Evolutionary conservation across 768 basidiomycete genomes (phyloP).

Genomic region (Hygrophoropsis aurantiaca): DNA sequence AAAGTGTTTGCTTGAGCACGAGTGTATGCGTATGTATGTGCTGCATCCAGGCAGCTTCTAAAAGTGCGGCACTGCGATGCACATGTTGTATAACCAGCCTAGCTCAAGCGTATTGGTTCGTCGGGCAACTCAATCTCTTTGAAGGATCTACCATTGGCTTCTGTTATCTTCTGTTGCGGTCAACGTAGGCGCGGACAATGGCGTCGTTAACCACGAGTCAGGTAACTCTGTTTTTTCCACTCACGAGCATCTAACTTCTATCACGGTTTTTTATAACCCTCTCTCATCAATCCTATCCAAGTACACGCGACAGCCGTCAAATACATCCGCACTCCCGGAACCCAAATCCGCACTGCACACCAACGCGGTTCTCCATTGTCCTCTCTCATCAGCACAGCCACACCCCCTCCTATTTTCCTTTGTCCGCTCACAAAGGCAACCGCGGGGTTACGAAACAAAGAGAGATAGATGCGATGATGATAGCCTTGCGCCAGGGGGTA

Average conservation of each 20-base stretch:
- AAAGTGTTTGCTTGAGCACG: slow-evolving; percentile 82
- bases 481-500: background rate
- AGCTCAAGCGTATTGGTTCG: too few species aligned
- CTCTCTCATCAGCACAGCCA: slow-evolving; percentile 11
- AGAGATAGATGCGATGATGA: slow-evolving; percentile 4
- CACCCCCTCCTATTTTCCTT: slow-evolving; percentile 13
- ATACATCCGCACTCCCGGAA: too few species aligned
- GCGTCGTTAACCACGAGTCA: background rate
- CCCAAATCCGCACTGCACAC: too few species aligned
- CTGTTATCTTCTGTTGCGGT: too few species aligned
- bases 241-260: background rate
- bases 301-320: too few species aligned
- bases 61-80: too few species aligned
- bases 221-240: background rate
- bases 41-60: too few species aligned
- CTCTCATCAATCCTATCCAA: too few species aligned
- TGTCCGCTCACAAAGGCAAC: slow-evolving; percentile 30
- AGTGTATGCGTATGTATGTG: slow-evolving; percentile 1
- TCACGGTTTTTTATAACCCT: too few species aligned
- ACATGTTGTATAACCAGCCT: too few species aligned
- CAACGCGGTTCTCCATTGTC: slow-evolving; percentile 36
- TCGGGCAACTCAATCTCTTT: too few species aligned
- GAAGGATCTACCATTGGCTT: too few species aligned
- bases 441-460: slow-evolving; percentile 24
- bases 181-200: slow-evolving; percentile 10